Base-by-base conservation (phyloP, 129 eudicot genomes). In the Centella asiatica region DNA sequence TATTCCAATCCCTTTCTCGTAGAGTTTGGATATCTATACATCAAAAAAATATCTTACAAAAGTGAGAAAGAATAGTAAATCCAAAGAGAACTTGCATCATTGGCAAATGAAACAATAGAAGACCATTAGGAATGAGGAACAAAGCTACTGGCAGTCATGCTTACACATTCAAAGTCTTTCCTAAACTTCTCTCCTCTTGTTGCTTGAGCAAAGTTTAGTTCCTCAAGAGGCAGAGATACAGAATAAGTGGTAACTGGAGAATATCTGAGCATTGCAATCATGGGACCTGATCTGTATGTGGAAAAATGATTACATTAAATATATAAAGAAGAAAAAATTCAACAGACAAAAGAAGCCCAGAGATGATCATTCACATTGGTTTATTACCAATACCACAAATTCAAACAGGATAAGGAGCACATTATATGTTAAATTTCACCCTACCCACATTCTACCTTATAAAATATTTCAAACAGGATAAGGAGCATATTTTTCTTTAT, bases 201-300 rank as follows among this genome's bases (percentile, higher is more conserved):
- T 33, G 78, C 62, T 63, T 69, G 62, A 32, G 64, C 50, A 42
- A 79, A 75, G 45, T 74, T 81, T 62, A 87, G 66, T 75, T 75
- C 80, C 76, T 84, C 76, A 24, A 69, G 77, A 26, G 98, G 95
- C 62, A 87, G 82, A 62, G 90, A 77, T 32, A 92, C 88, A 14
- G 90, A 70, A 59, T 92, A 87, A 20, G 82, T 84, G 28, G 79
- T 78, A 32, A 84, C 90, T 19, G 76, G 56, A 29, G 94, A 84
- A 80, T 81, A 87, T 62, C 79, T 88, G 74, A 92, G 85, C 96
- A 92, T 80, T 31, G 98, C 90, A 52, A 92, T 95, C 94, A 87
- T 84, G 59, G 94, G 76, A 28, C 98, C 95, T 49, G 81, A 79
- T 57, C 98, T 90, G 82, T 75, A 83, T 32, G 45, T 64, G 51